A percentile compares a stretch with the other conserved stretches of the same genome.
phyloP scores from a whole-genome alignment of 1,284 basidiomycete genomes.

The Xerocomus amazonicus region DNA sequence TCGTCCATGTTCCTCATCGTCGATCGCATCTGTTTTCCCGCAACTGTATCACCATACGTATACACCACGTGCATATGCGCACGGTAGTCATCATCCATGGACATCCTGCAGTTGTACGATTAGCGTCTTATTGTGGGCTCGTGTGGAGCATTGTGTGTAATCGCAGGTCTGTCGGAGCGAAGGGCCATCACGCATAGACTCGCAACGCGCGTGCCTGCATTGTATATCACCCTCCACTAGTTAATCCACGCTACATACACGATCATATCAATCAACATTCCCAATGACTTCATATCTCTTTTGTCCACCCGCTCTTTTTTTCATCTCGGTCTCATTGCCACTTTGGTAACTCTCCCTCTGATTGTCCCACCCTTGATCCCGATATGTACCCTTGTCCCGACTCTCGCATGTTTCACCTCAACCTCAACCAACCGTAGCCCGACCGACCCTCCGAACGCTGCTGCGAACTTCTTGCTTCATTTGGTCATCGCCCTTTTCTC shows the following conservation, averaged over 20 bases:
- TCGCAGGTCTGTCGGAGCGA: slow-evolving; percentile 20
- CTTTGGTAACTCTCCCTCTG: not conserved
- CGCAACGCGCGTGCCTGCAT: slow-evolving; percentile 24
- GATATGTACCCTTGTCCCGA: slow-evolving; percentile 10
- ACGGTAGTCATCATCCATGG: slow-evolving; percentile 28
- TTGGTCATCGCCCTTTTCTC: too few relatives aligned
- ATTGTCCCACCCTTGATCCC: not conserved
- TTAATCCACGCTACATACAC: not conserved
- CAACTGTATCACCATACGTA: slow-evolving; percentile 34
- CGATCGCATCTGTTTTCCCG: slow-evolving; percentile 31
- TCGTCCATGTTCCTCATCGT: slow-evolving; percentile 29
- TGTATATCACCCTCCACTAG: slow-evolving; percentile 19
- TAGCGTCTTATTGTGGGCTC: slow-evolving; percentile 12
- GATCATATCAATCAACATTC: slow-evolving; percentile 5
- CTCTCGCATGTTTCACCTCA: slow-evolving; percentile 24
- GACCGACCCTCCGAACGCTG: not conserved
- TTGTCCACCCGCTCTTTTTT: slow-evolving; percentile 4
- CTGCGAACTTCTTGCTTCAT: slow-evolving; percentile 30
- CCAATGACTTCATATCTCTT: slow-evolving; percentile 26
- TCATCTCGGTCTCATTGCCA: slow-evolving; percentile 10
- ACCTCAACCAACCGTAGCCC: too few relatives aligned
- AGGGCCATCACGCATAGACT: slow-evolving; percentile 20
- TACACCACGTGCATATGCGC: slow-evolving; percentile 36
- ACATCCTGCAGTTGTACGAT: slow-evolving; percentile 30
- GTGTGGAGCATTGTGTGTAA: slow-evolving; percentile 19